These are phyloP conservation scores for Aphanomyces astaci DNA, from an alignment of 352 stramenopile genomes.

Conservation along the genomic window DNA sequence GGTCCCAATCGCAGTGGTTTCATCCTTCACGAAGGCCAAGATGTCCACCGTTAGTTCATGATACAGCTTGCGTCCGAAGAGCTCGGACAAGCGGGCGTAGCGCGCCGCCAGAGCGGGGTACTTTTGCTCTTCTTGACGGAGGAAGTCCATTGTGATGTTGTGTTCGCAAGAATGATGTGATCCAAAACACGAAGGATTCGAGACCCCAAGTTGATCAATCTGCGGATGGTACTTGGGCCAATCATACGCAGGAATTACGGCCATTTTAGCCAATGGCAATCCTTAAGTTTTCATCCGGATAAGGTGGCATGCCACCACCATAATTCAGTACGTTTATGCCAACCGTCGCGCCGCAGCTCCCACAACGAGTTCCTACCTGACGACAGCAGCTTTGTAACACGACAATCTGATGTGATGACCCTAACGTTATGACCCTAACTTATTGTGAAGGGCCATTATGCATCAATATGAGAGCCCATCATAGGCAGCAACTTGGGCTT, in stretches of 20 bases:
- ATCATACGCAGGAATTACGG: background rate
- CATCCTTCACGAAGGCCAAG: constrained; percentile 86
- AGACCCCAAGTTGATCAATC: constrained; percentile 4
- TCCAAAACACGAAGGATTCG: constrained; percentile 16
- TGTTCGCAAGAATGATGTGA: no score
- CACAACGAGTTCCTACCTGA: no score
- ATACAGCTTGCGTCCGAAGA: constrained; percentile 91
- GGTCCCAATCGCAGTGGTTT: constrained; percentile 31
- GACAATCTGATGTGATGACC: no score
- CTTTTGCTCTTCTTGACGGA: constrained; percentile 77
- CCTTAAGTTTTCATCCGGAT: background rate
- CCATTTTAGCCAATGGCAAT: constrained; percentile 4
- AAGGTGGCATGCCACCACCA: background rate
- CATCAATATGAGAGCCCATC: constrained; percentile 3
- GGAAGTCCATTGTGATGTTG: constrained; percentile 57
- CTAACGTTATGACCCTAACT: background rate
- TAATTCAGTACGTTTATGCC: no score
- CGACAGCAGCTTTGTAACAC: no score
- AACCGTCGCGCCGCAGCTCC: no score
- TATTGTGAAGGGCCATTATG: background rate
- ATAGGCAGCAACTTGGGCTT: constrained; percentile 10
- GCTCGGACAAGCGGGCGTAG: constrained; percentile 87
- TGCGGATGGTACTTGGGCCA: background rate
- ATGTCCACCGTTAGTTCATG: constrained; percentile 95
- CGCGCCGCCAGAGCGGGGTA: constrained; percentile 88